Evolutionary conservation across 106 monocot species (phyloP).

Genomic region (Triglochin maritima): DNA sequence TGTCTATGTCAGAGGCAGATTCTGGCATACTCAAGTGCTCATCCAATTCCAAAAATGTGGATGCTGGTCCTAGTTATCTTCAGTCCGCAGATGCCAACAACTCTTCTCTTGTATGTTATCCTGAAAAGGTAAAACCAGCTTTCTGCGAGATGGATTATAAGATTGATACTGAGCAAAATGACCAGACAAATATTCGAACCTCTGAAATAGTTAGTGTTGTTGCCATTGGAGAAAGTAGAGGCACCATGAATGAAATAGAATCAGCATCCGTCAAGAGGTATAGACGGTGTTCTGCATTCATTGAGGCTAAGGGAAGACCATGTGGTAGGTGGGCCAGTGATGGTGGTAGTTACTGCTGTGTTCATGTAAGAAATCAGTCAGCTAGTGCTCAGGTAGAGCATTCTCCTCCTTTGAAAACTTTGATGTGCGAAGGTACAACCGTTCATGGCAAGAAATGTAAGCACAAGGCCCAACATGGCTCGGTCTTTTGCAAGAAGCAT

Average conservation of each 20-base stretch:
- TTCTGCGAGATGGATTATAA: constrained; percentile 10
- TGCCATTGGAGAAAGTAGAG: constrained; percentile 1
- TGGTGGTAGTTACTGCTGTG: constrained; percentile 82
- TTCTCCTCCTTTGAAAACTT: constrained; percentile 35
- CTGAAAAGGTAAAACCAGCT: constrained; percentile 3
- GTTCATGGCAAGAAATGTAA: constrained; percentile 83
- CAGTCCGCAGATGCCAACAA: constrained; percentile 9
- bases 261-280: constrained; percentile 13
- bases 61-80: constrained; percentile 9
- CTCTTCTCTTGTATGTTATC: constrained; percentile 4
- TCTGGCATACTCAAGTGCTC: not conserved
- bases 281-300: constrained; percentile 63
- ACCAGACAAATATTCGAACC: not conserved
- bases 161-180: not conserved
- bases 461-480: constrained; percentile 74
- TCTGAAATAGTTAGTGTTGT: not conserved
- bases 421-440: constrained; percentile 76
- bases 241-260: constrained; percentile 1
- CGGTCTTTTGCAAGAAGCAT: constrained; percentile 89
- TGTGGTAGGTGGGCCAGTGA: constrained; percentile 98
- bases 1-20: constrained; percentile 25
- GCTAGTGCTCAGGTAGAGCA: constrained; percentile 23
- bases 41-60: constrained; percentile 3
- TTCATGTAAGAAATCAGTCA: constrained; percentile 44
- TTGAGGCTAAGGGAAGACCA: constrained; percentile 73